phyloP scores from a whole-genome alignment of 1,284 basidiomycete species.

The Cyathus olla region DNA sequence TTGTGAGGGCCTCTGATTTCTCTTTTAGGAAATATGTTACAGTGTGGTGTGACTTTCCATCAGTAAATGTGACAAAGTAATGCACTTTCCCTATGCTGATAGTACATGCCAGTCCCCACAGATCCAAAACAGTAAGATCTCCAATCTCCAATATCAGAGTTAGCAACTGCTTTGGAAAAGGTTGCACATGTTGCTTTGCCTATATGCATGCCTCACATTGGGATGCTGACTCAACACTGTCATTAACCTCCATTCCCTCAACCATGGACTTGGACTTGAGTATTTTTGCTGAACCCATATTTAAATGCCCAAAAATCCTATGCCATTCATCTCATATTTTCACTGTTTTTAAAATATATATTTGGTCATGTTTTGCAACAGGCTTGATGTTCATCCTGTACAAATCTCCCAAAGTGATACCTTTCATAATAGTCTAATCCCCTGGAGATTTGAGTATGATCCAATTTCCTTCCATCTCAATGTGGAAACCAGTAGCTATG shows the following conservation, averaged over 20 bases:
- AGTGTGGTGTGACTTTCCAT: conserved; percentile 22
- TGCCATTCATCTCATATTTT: conserved; percentile 45
- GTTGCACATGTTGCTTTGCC: conserved; percentile 31
- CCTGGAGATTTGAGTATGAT: not conserved
- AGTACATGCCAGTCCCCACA: conserved; percentile 29
- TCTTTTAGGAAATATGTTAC: conserved; percentile 24
- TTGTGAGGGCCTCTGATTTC: conserved; percentile 25
- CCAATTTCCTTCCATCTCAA: not conserved
- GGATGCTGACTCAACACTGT: not conserved
- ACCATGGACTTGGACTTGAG: conserved; percentile 34
- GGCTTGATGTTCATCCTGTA: not conserved
- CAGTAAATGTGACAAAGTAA: conserved; percentile 34
- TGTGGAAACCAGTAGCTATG: not conserved
- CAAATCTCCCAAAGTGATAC: not conserved
- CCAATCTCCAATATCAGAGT: conserved; percentile 22
- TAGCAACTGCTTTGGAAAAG: conserved; percentile 22
- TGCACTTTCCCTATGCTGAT: conserved; percentile 17
- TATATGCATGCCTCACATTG: conserved; percentile 36
- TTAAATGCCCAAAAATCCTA: conserved; percentile 39
- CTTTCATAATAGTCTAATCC: not conserved
- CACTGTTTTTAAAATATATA: not conserved
- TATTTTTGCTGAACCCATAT: conserved; percentile 18
- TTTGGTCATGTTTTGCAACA: not conserved
- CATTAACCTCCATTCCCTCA: conserved; percentile 33
- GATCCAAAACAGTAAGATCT: conserved; percentile 27